Base-by-base conservation (phyloP, 169 alveolate genomes). In the Plasmodium gallinaceum region DNA sequence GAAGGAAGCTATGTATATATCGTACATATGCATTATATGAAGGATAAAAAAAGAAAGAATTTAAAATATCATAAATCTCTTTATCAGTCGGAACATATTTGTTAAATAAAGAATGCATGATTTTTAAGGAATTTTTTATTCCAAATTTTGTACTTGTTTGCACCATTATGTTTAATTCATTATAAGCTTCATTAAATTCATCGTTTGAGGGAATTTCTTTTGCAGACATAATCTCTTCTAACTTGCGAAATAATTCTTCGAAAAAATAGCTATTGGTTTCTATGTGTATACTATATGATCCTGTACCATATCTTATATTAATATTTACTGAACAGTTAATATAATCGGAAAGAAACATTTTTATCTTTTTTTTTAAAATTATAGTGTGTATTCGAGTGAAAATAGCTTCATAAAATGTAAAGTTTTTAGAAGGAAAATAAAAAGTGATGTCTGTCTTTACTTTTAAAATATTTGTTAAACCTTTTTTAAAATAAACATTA, bases 101-200 rank as follows among this genome's bases (percentile, higher is more conserved):
- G 62, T 83, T 66, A 83, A 83, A 69, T 83, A 83, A 57, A 32
- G 91, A 83, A 83, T 83, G 18, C 72, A 83, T 68, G 66, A 83
- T 68, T 16, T 68, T 83, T 66, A 83, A 42, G 24, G 91, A 83
- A 32, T 83, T 69, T 68, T 14, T 85, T 39, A 61, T 45, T 22
- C 51, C 85, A 22, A 51, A 20, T 24, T 46, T 62, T 26, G 66
- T 32, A 57, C 37, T 51, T 64, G 39, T 39, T 64, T 68, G 64
- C n/a, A 76, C 69, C 39, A 37, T 24, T 61, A 57, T 16, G 37
- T 54, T 83, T 83, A 83, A 57, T 60, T 68, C 85, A 52, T 68
- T 73, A 83, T 83, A 83, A 22, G 91, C 91, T 20, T 83, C 74
- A 58, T 22, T 64, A 66, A 68, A 83, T 83, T 83, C 91, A 42